Percentiles rank a stretch among this genome's conserved stretches.
These are phyloP conservation scores for Lichtheimia hyalospora DNA, from an alignment of 371 early-diverging fungal genomes.

Conservation along the genomic window DNA sequence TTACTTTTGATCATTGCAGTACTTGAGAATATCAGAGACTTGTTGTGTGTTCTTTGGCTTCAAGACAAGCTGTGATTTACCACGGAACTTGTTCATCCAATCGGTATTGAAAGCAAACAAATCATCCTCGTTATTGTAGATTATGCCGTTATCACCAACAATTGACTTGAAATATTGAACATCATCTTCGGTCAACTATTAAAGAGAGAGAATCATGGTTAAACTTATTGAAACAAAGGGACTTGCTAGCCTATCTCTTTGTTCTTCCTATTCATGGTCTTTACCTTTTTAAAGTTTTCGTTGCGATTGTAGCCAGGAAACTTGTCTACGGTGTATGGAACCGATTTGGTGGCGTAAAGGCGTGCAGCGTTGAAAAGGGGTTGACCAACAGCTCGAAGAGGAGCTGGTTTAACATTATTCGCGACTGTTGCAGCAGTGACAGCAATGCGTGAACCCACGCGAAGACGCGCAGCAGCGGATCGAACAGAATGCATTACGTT, in stretches of 20 bases:
- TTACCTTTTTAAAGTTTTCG: constrained; percentile 57
- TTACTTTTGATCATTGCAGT: constrained; percentile 82
- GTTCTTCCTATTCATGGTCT: too few relatives aligned
- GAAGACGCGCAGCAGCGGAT: constrained; percentile 15
- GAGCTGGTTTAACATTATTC: background rate
- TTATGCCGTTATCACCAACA: constrained; percentile 48
- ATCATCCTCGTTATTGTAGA: constrained; percentile 56
- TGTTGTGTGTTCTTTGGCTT: constrained; percentile 86
- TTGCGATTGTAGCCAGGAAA: constrained; percentile 55
- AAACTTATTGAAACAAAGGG: too few relatives aligned
- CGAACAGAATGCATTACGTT: constrained; percentile 12
- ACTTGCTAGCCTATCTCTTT: background rate
- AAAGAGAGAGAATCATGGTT: background rate
- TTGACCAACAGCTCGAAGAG: background rate
- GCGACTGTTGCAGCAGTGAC: background rate
- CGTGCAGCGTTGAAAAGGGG: constrained; percentile 13
- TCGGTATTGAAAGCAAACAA: constrained; percentile 75
- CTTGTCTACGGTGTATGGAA: constrained; percentile 46
- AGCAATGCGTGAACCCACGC: background rate
- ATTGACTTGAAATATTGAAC: constrained; percentile 62
- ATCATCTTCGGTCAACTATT: constrained; percentile 38
- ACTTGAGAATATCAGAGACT: constrained; percentile 81
- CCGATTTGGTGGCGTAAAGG: constrained; percentile 22
- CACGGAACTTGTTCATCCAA: constrained; percentile 93
- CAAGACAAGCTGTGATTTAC: constrained; percentile 79